Evolutionary conservation across 768 basidiomycete species (phyloP), one percentile per base, ranked within the genome.

Genomic region (Boletus sp.): DNA sequence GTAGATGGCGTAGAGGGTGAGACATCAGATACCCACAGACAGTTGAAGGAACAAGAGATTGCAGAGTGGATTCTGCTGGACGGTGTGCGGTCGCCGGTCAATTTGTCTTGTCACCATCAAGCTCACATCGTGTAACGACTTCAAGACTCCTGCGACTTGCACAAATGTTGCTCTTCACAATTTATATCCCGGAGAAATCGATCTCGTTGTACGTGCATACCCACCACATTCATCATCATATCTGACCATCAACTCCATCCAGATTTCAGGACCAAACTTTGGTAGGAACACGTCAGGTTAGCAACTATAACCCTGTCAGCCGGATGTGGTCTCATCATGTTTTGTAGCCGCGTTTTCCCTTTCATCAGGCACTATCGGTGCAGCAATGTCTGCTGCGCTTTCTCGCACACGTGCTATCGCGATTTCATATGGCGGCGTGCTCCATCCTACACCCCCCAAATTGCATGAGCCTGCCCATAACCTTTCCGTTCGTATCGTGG

Each of bases 1-100:
- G 9, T 50, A 60, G 49, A 63, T 76, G 89, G 91, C 59, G 82
- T 87, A 14, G 62, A 72, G 36, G 93, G 94, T 1, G 92, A 95
- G 63, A 82, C 74, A 17, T 83, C 87, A 10, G 67, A 74, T 18
- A 65, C 64, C 28, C 77, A 89, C 20, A 78, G 95, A 54, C 85
- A 88, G 6, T 70, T 94, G 49, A 81, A 83, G 66, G 82, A 86
- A 6, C 87, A 84, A 37, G 94, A 95, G 75, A 75, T 87, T 51
- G 83, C 83, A 28, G 92, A 97, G 75, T 98, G 95, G 95, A 85
- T 97, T 55, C 80, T 98, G 28, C 75, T 97, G 7, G 90, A 92
- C 57, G 91, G 90, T 15, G 91, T 92, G 75, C 55, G 64, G 1
- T 39, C 29, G 42, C 24, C 37, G 7, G 80, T 72, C 10, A 53